phyloP scores from a whole-genome alignment of 495 filamentous ascomycete species.

The Pseudomonodictys pantanalensis region DNA sequence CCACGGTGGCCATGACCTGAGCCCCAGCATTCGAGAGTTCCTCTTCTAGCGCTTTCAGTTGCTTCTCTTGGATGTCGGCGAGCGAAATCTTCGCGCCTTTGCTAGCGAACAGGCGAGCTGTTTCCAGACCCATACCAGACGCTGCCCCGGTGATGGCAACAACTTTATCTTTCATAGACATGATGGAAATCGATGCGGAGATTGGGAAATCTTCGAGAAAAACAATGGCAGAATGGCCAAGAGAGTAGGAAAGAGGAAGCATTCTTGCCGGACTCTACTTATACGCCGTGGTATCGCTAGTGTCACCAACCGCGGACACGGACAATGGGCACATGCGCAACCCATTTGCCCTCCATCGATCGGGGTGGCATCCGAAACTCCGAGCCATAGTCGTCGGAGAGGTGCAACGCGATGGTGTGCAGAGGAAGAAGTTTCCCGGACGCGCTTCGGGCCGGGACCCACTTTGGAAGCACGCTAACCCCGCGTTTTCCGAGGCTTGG shows the following conservation, averaged over 20 bases:
- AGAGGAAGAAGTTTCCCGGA: slow-evolving; percentile 15
- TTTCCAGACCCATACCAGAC: slow-evolving; percentile 30
- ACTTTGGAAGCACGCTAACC: neutral
- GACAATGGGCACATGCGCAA: too few species aligned
- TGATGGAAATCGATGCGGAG: neutral
- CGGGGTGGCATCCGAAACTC: slow-evolving; percentile 12
- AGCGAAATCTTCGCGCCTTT: slow-evolving; percentile 31
- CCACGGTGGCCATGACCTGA: slow-evolving; percentile 18
- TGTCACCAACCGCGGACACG: too few species aligned
- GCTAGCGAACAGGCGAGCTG: slow-evolving; percentile 18
- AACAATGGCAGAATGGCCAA: too few species aligned
- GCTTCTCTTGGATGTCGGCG: slow-evolving; percentile 26
- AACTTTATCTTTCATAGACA: slow-evolving; percentile 27
- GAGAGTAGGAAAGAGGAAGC: too few species aligned
- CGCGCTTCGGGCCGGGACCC: too few species aligned
- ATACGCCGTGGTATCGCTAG: too few species aligned
- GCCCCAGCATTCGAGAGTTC: slow-evolving; percentile 15
- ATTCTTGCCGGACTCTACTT: too few species aligned
- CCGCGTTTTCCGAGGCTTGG: slow-evolving; percentile 3
- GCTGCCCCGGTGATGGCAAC: slow-evolving; percentile 27
- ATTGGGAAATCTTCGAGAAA: too few species aligned
- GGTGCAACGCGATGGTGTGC: neutral
- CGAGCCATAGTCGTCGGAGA: neutral
- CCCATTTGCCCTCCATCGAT: neutral
- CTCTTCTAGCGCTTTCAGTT: slow-evolving; percentile 13